These are phyloP conservation scores for Saccharum officinarum DNA, from an alignment of 176 grass and related monocot genomes.

Conservation along the genomic window DNA sequence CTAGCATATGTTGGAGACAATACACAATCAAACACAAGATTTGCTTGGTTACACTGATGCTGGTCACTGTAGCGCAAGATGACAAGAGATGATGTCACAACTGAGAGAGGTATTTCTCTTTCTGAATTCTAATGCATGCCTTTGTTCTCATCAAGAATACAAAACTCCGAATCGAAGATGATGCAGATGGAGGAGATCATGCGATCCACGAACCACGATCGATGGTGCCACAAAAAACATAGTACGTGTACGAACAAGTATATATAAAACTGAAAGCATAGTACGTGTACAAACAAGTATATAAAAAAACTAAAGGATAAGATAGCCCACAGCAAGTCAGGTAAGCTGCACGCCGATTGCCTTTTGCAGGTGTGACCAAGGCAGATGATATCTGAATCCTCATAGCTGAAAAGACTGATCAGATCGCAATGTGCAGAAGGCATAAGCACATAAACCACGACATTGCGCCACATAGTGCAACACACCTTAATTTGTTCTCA, in stretches of 20 bases:
- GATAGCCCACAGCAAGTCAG: background rate
- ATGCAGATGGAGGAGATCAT: conserved; percentile 4
- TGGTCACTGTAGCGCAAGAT: background rate
- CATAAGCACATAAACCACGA: background rate
- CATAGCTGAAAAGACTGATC: background rate
- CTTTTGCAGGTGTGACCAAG: background rate
- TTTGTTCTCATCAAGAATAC: background rate
- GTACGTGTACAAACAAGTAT: background rate
- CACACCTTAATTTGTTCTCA: too few species aligned
- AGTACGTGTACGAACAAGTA: background rate
- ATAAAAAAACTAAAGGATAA: conserved; percentile 20
- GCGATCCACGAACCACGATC: background rate
- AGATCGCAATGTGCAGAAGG: background rate
- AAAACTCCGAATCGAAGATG: background rate
- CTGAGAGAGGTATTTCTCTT: background rate
- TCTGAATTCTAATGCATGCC: background rate
- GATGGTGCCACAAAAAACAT: conserved; percentile 6
- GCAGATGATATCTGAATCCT: background rate
- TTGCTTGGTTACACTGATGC: background rate
- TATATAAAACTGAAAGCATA: conserved; percentile 4
- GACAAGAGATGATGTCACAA: background rate
- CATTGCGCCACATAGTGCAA: background rate
- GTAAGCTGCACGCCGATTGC: background rate
- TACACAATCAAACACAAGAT: background rate
- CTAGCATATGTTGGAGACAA: background rate